These are phyloP conservation scores for Boletus vermiculosoides DNA, from an alignment of 768 basidiomycete genomes.

Conservation along the genomic window DNA sequence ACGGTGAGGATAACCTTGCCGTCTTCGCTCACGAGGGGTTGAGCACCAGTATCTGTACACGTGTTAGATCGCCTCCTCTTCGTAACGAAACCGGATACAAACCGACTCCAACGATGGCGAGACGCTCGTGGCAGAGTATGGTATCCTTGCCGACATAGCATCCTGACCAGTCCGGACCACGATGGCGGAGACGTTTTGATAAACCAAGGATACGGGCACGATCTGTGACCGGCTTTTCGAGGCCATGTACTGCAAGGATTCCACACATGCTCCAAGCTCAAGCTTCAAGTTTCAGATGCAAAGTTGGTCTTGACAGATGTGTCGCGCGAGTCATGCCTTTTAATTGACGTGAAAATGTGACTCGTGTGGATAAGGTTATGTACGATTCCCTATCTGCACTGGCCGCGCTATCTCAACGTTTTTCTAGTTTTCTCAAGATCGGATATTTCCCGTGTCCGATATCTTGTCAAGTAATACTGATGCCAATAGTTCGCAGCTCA, in stretches of 20 bases:
- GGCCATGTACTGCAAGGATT: constrained; percentile 82
- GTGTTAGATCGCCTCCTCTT: not conserved
- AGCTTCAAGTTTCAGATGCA: not conserved
- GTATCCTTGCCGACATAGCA: constrained; percentile 82
- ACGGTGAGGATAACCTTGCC: constrained; percentile 83
- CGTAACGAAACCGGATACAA: constrained; percentile 26
- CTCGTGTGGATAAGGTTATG: not conserved
- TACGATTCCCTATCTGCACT: not conserved
- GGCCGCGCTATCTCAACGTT: not conserved
- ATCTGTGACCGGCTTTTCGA: constrained; percentile 66
- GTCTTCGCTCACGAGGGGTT: constrained; percentile 87
- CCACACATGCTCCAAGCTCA: constrained; percentile 70
- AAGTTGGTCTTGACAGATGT: not conserved
- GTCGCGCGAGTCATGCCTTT: not conserved
- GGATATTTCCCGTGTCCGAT: not conserved
- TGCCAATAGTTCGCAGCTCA: too few relatives aligned
- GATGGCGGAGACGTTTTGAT: constrained; percentile 87
- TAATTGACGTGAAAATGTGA: not conserved
- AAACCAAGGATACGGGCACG: constrained; percentile 77
- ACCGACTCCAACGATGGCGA: constrained; percentile 99
- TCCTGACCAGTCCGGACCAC: constrained; percentile 99
- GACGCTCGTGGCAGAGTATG: constrained; percentile 90
- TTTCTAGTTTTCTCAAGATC: not conserved
- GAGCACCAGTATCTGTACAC: constrained; percentile 85
- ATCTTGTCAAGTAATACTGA: too few relatives aligned